phyloP scores from a whole-genome alignment of 2,329 filamentous ascomycete species.

The Chaetomiaceae sp. region DNA sequence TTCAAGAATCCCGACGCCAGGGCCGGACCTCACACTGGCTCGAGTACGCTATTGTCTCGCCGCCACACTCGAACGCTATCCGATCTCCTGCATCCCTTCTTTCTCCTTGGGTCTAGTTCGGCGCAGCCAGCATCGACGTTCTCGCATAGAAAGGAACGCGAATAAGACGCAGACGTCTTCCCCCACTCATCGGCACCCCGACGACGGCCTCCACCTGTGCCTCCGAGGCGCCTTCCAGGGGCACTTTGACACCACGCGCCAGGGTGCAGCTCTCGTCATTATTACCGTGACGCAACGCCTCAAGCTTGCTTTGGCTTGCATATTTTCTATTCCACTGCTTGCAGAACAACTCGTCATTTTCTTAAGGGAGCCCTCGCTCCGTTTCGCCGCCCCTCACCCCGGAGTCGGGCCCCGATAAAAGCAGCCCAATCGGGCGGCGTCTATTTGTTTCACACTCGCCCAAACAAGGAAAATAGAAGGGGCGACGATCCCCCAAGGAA shows the following conservation, averaged over 20 bases:
- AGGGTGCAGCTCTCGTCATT: constrained; percentile 1
- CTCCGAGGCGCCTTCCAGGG: background rate
- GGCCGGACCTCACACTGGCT: constrained; percentile 16
- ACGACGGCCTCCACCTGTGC: constrained; percentile 2
- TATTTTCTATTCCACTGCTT: background rate
- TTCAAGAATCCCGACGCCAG: constrained; percentile 14
- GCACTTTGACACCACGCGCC: background rate
- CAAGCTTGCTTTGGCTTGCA: background rate
- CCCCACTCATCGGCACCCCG: background rate
- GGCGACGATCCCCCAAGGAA: background rate
- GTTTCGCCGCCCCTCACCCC: background rate
- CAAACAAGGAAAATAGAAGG: background rate
- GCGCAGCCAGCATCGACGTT: background rate
- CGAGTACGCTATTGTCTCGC: constrained; percentile 14
- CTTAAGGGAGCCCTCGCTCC: background rate
- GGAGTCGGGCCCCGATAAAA: constrained; percentile 5
- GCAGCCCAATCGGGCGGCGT: constrained; percentile 5
- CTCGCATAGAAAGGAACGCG: background rate
- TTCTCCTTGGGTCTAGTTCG: background rate
- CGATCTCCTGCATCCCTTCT: background rate
- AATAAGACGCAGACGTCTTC: background rate
- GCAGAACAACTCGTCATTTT: constrained; percentile 1
- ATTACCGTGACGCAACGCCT: constrained; percentile 3
- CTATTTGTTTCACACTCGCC: background rate
- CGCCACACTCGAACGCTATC: constrained; percentile 3